Evolutionary conservation across 140 eudicot species (phyloP), one percentile per base, ranked within the genome.

Genomic region (Stevia rebaudiana): DNA sequence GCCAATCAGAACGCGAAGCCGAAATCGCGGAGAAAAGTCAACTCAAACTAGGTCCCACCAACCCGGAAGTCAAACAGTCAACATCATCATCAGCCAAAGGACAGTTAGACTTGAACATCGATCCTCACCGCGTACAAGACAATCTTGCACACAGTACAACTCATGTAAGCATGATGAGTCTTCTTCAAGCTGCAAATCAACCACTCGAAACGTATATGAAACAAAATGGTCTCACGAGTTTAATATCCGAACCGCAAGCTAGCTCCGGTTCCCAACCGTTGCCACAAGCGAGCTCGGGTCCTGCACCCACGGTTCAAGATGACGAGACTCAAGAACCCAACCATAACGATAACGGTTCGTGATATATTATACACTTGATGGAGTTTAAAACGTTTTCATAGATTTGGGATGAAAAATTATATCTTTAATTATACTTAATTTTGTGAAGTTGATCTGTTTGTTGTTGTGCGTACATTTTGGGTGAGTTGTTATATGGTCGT

Each of bases 1-100:
- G 96, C 19, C 98, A 88, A 73, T 82, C 95, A 8, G 98, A 91
- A 47, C 94, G 94, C 11, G 98, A 92, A 78, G 96, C 95, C 0
- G 98, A 92, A 66, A 72, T 85, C 3, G 87, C 89, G 8, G 82
- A 74, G 52, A 87, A 72, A 60, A 72, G 71, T 43, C 83, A 78
- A 39, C 80, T 79, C 4, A 57, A 65, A 65, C 50, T 66, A 71
- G 86, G 72, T 5, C 77, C 76, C 25, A 81, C 76, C 24, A 81
- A 75, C 39, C 53, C 63, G 0, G 88, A 84, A 70, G 80, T 47
- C 39, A 74, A 47, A 33, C 77, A 78, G 41, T 72, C 63, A 33
- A 55, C 60, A 16, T 54, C 76, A 44, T 65, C 78, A 36, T 67
- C 54, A 9, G 62, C 70, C 12, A 71, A 81, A 21, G 86, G 71